These are phyloP conservation scores for Roridomyces roridus DNA, from an alignment of 768 basidiomycete genomes.

Conservation along the genomic window DNA sequence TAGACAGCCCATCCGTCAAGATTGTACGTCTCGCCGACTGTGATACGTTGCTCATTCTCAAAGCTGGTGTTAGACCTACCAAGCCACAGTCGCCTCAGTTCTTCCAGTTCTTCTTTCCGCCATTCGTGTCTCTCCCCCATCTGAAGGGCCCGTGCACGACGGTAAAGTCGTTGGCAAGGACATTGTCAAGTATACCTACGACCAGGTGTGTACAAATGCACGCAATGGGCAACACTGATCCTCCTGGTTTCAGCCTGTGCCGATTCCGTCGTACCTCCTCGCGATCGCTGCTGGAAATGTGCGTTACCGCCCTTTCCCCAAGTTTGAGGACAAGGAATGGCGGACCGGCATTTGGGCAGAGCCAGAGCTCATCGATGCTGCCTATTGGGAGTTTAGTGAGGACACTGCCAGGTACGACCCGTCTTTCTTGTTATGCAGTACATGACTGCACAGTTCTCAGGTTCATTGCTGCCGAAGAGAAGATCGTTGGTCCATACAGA, in stretches of 20 bases:
- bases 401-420: constrained; percentile 75
- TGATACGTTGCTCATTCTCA: neutral
- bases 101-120: constrained; percentile 90
- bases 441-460: constrained; percentile 39
- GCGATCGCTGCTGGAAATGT: constrained; percentile 91
- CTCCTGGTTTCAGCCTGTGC: constrained; percentile 59
- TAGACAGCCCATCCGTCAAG: constrained; percentile 89
- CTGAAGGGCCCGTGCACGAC: constrained; percentile 71
- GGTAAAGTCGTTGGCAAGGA: constrained; percentile 81
- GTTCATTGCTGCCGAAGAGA: constrained; percentile 79
- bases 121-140: constrained; percentile 75
- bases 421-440: neutral
- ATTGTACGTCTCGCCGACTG: constrained; percentile 48
- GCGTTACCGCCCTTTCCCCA: constrained; percentile 69
- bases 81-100: constrained; percentile 76
- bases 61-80: constrained; percentile 85
- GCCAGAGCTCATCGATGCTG: constrained; percentile 77
- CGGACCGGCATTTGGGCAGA: constrained; percentile 91
- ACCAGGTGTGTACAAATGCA: constrained; percentile 59
- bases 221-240: neutral
- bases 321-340: constrained; percentile 72
- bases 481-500: constrained; percentile 73
- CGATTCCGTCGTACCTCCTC: constrained; percentile 91
- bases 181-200: constrained; percentile 73
- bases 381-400: constrained; percentile 88